These are phyloP conservation scores for Terfezia claveryi DNA, from an alignment of 495 filamentous ascomycete genomes.

Conservation along the genomic window DNA sequence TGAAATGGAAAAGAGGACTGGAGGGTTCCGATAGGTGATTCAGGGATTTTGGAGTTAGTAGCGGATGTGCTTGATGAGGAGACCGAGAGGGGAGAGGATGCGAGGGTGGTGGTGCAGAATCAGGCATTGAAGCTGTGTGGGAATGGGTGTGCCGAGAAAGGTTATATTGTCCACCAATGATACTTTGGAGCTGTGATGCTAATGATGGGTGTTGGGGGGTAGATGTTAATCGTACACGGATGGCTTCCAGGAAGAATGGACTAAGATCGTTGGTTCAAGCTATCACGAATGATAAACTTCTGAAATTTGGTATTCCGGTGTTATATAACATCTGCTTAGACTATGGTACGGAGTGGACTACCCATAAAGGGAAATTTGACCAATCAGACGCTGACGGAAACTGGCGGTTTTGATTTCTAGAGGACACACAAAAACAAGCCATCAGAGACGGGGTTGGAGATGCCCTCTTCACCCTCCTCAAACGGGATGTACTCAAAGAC, in stretches of 20 bases:
- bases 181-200: no score
- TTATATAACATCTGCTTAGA: conserved; percentile 55
- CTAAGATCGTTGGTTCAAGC: conserved; percentile 33
- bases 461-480: conserved; percentile 28
- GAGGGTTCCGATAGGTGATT: conserved; percentile 41
- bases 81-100: conserved; percentile 14
- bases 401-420: conserved; percentile 17
- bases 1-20: conserved; percentile 28
- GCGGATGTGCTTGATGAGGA: conserved; percentile 29
- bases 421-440: conserved; percentile 32
- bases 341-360: conserved; percentile 37
- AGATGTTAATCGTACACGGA: conserved; percentile 54
- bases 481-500: conserved; percentile 24
- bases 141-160: conserved; percentile 63
- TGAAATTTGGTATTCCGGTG: conserved; percentile 41
- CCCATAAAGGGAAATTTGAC: no score
- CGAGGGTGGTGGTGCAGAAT: conserved; percentile 19
- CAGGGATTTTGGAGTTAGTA: conserved; percentile 46
- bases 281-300: conserved; percentile 28
- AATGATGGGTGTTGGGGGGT: background rate
- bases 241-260: conserved; percentile 33
- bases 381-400: background rate
- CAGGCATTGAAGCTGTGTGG: conserved; percentile 43
- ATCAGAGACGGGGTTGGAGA: conserved; percentile 23
- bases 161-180: conserved; percentile 1